A percentile compares a stretch with the other conserved stretches of the same genome.
phyloP scores from a whole-genome alignment of 768 basidiomycete genomes.

The Polyporus arcularius region DNA sequence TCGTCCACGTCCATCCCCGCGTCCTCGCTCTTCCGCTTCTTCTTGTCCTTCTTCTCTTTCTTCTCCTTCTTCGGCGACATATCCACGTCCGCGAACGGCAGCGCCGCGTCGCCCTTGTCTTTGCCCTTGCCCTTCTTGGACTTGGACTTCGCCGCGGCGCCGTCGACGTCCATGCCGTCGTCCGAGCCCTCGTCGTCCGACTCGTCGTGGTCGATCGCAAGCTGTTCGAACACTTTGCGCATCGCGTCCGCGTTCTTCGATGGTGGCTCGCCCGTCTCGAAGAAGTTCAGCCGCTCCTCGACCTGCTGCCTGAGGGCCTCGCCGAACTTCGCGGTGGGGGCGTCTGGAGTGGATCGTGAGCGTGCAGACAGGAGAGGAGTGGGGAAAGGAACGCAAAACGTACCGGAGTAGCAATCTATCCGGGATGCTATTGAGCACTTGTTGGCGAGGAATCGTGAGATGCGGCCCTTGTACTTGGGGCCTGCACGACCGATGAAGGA shows the following conservation, averaged over 20 bases:
- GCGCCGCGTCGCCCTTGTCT: slow-evolving; percentile 51
- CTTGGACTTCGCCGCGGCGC: slow-evolving; percentile 52
- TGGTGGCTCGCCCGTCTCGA: slow-evolving; percentile 88
- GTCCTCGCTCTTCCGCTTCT: slow-evolving; percentile 52
- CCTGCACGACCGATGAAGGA: slow-evolving; percentile 95
- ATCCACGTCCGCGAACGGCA: slow-evolving; percentile 29
- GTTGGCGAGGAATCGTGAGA: slow-evolving; percentile 98
- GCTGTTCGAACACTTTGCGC: slow-evolving; percentile 79
- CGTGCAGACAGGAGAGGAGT: neutral
- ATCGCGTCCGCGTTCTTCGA: slow-evolving; percentile 93
- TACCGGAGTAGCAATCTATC: slow-evolving; percentile 93
- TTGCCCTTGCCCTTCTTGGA: slow-evolving; percentile 73
- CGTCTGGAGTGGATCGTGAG: slow-evolving; percentile 46
- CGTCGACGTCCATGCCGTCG: slow-evolving; percentile 49
- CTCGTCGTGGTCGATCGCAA: slow-evolving; percentile 68
- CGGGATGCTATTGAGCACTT: slow-evolving; percentile 97
- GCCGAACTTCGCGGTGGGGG: slow-evolving; percentile 90
- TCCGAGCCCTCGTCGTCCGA: slow-evolving; percentile 48
- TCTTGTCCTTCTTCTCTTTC: slow-evolving; percentile 74
- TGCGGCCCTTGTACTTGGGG: slow-evolving; percentile 93
- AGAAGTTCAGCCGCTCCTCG: slow-evolving; percentile 93
- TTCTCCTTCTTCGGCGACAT: slow-evolving; percentile 64
- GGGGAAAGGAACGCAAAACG: slow-evolving; percentile 20
- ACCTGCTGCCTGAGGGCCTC: slow-evolving; percentile 93
- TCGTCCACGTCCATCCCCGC: slow-evolving; percentile 81